These are phyloP conservation scores for Globisporangium rhizosaccharum DNA, from an alignment of 352 stramenopile genomes.

Conservation along the genomic window DNA sequence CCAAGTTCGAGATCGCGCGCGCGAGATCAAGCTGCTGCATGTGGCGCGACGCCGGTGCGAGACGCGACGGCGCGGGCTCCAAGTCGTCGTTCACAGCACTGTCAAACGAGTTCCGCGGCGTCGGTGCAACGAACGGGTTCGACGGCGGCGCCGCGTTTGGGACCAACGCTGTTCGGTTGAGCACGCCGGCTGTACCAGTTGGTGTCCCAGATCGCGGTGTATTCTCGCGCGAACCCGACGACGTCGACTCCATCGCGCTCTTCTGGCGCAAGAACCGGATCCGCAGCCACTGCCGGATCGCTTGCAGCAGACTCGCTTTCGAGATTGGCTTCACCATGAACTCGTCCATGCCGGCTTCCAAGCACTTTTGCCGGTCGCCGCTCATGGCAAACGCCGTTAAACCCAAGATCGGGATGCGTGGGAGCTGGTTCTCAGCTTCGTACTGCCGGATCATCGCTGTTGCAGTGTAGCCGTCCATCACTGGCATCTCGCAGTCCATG, in stretches of 20 bases:
- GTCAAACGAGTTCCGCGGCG: constrained; percentile 14
- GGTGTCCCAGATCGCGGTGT: constrained; percentile 7
- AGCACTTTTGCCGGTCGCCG: constrained; percentile 67
- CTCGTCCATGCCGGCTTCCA: constrained; percentile 66
- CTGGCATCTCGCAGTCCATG: constrained; percentile 82
- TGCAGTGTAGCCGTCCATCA: constrained; percentile 78
- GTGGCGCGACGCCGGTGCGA: constrained; percentile 60
- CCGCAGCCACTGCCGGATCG: constrained; percentile 64
- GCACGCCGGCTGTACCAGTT: constrained; percentile 1
- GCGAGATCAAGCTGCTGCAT: constrained; percentile 78
- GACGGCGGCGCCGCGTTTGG: constrained; percentile 2
- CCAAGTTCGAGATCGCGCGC: constrained; percentile 69
- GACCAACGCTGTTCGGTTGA: not conserved
- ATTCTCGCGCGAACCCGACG: constrained; percentile 16
- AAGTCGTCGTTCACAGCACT: constrained; percentile 15
- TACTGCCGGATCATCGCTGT: constrained; percentile 57
- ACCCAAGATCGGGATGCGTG: constrained; percentile 60
- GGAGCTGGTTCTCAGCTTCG: constrained; percentile 51
- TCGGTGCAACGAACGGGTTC: constrained; percentile 8
- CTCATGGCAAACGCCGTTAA: constrained; percentile 73
- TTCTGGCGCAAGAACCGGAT: constrained; percentile 42
- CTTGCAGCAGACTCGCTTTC: constrained; percentile 54
- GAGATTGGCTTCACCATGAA: constrained; percentile 80
- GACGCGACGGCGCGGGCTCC: constrained; percentile 16
- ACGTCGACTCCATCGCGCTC: constrained; percentile 15